Base-by-base conservation (phyloP, 805 yeast species). In the Soucietia sequanensis region DNA sequence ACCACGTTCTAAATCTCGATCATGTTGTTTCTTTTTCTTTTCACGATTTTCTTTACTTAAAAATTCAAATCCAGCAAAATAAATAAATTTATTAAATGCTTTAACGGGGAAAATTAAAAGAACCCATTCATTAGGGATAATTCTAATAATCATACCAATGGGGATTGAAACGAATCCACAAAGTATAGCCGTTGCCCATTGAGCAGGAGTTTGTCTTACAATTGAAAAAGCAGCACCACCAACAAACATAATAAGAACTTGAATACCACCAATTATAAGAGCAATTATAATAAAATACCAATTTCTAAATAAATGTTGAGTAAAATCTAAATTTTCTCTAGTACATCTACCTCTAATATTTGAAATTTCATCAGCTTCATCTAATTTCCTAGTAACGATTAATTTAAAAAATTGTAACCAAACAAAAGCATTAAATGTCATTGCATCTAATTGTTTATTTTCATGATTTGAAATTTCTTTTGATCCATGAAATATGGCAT, bases 341-440 rank as follows among this genome's bases (percentile, higher is more conserved):
- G 81, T 73, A 33, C 82, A 68, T 53, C 95, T 73, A 20, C 72
- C 83, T 41, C 67, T 68, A 32, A 84, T 66, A 2, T 59, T 67
- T 2, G 66, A 65, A 18, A 83, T 66, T 15, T 83, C 88, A 48
- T 82, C 90, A 36, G 81, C 89, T 62, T 85, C 95, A 60, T 93
- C 97, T 39, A 93, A 68, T 45, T 95, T 85, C 54, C 99, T 79
- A 12, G 95, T 81, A 27, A 88, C 95, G 53, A 91, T 78, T 62
- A 93, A 72, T 49, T 91, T 89, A 77, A 93, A 93, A 56, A 93
- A 84, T 66, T 93, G 99, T 60, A 93, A 70, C 99, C 99, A 93
- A 31, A 93, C 98, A 70, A 93, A 93, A 0, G 98, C 74, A 60
- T 93, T 93, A 70, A 93, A 93, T 1, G 95, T 91, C 76, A 90